Evolutionary conservation across 768 basidiomycete genomes (phyloP), one percentile per base, ranked within the genome.

Genomic region (Rossbeevera mucosa): DNA sequence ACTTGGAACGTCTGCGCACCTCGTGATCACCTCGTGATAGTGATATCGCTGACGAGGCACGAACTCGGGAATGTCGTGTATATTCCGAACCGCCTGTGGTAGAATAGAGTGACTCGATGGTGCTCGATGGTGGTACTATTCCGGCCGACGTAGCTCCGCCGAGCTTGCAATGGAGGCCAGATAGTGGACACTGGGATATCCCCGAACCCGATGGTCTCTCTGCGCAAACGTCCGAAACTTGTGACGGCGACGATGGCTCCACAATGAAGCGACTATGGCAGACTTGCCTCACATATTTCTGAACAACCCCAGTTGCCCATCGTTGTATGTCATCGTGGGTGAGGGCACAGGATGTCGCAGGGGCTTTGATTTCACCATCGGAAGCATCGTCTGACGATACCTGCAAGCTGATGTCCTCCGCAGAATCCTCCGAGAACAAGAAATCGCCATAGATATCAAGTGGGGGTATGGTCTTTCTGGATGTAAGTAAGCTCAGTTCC

Each of bases 271-370:
- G 64, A 28, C 36, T 49, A 21, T 44, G 57, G 25, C 52, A 55
- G 42, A 55, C 59, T 29, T 62, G 59, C 38, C 52, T 47, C 11
- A 47, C 55, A 22, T 55, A 64, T 47, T 62, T 67, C 26, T 62
- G 62, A 44, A 67, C 62, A 8, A 65, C 62, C 5, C 62, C 55
- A 2, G 59, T 57, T 20, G 56, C 64, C 64, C 64, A 65, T 25
- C 56, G 59, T 36, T 53, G 59, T 50, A 65, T 65, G 8, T 64
- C 64, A 9, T 64, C 64, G 24, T 58, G 44, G 5, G 55, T 62
- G 43, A 64, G 57, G 13, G 59, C 26, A 14, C 55, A 49, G 22
- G 40, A 48, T 16, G 57, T 47, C n/a, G 47, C 47, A 47, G 56
- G 44, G 5, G 11, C 43, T 16, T 26, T 40, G 40, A 53, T 29